phyloP scores from a whole-genome alignment of 1,139 yeast species.

The Candida pseudoviswanathii region DNA sequence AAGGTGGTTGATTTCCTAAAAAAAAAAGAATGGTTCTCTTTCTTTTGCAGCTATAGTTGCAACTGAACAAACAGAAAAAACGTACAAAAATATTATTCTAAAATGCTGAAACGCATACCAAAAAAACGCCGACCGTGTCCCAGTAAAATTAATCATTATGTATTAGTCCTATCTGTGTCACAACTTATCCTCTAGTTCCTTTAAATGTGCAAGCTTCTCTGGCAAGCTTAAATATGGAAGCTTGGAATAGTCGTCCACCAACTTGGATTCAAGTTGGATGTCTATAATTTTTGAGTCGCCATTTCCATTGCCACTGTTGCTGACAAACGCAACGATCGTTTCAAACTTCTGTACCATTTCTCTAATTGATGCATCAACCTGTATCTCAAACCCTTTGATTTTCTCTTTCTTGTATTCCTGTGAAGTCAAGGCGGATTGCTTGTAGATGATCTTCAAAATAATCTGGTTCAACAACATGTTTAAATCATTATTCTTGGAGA shows the following conservation, averaged over 20 bases:
- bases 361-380: constrained; percentile 20
- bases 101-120: too few relatives aligned
- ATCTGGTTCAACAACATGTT: constrained; percentile 59
- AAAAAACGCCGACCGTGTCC: too few relatives aligned
- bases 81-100: not conserved
- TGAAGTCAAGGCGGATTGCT: constrained; percentile 55
- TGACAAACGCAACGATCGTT: constrained; percentile 21
- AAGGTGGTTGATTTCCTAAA: not conserved
- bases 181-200: constrained; percentile 7
- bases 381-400: constrained; percentile 47
- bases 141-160: not conserved
- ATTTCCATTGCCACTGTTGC: not conserved
- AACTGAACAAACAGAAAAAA: not conserved
- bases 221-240: constrained; percentile 8
- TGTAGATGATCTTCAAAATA: constrained; percentile 62
- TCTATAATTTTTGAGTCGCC: constrained; percentile 2
- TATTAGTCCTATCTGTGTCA: not conserved
- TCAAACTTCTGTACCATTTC: constrained; percentile 25
- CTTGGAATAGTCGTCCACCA: constrained; percentile 6
- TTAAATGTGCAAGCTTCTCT: constrained; percentile 12
- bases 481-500: constrained; percentile 66
- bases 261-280: constrained; percentile 7
- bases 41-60: constrained; percentile 2
- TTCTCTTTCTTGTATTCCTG: constrained; percentile 35
- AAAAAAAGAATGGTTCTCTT: not conserved